A percentile compares a stretch with the other conserved stretches of the same genome.
These are phyloP conservation scores for Emmonsia crescens DNA, from an alignment of 2,329 filamentous ascomycete genomes.

Conservation along the genomic window DNA sequence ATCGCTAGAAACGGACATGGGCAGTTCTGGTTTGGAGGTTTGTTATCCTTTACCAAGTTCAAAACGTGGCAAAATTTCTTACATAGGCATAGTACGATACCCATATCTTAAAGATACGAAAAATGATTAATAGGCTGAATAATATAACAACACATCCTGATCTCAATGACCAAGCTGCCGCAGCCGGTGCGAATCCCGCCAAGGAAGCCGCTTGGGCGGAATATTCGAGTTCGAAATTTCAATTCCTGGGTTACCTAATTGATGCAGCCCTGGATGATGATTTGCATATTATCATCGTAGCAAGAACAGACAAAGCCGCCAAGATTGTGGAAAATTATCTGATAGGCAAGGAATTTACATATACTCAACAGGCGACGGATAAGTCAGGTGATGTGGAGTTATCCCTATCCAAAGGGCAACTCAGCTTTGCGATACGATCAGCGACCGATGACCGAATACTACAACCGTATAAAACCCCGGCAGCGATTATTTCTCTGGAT, in stretches of 20 bases:
- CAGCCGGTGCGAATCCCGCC: slow-evolving; percentile 22
- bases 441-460: slow-evolving; percentile 20
- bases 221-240: slow-evolving; percentile 38
- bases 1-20: neutral
- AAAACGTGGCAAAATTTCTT: slow-evolving; percentile 5
- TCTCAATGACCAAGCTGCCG: slow-evolving; percentile 31
- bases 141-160: slow-evolving; percentile 37
- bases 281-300: slow-evolving; percentile 31
- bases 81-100: slow-evolving; percentile 17
- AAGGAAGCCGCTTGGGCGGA: slow-evolving; percentile 36
- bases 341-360: slow-evolving; percentile 27
- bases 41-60: neutral
- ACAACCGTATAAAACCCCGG: slow-evolving; percentile 25
- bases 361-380: slow-evolving; percentile 18
- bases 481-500: slow-evolving; percentile 36
- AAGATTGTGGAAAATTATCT: slow-evolving; percentile 34
- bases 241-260: slow-evolving; percentile 34
- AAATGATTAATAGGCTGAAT: slow-evolving; percentile 28
- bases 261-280: slow-evolving; percentile 25
- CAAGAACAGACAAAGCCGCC: slow-evolving; percentile 25
- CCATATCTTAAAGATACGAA: slow-evolving; percentile 23
- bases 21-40: neutral
- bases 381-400: slow-evolving; percentile 25
- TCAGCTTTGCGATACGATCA: slow-evolving; percentile 29
- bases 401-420: slow-evolving; percentile 24